A percentile compares a stretch with the other conserved stretches of the same genome.
These are phyloP conservation scores for Fusarium napiforme DNA, from an alignment of 2,329 filamentous ascomycete genomes.

Conservation along the genomic window DNA sequence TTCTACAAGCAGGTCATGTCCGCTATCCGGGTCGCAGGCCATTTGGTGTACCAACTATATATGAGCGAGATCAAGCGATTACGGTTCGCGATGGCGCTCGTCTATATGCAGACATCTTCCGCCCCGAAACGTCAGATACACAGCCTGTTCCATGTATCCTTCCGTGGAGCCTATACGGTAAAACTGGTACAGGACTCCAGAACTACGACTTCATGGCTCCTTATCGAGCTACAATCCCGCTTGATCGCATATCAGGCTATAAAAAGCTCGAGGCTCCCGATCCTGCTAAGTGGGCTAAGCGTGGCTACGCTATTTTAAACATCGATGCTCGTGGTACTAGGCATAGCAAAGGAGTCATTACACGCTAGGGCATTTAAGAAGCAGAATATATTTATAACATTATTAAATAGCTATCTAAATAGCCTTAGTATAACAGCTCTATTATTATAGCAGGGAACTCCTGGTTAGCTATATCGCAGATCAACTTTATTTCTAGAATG, in stretches of 20 bases:
- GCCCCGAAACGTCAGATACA: not conserved
- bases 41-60: not conserved
- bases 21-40: not conserved
- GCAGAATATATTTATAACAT: slow-evolving; percentile 16
- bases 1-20: not conserved
- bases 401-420: slow-evolving; percentile 8
- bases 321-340: slow-evolving; percentile 3
- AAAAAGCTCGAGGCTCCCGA: slow-evolving; percentile 26
- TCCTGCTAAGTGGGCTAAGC: slow-evolving; percentile 7
- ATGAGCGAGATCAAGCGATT: not conserved
- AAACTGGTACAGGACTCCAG: slow-evolving; percentile 7
- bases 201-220: slow-evolving; percentile 9
- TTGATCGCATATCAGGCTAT: not conserved
- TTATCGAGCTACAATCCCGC: not conserved
- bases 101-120: slow-evolving; percentile 14
- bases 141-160: slow-evolving; percentile 1
- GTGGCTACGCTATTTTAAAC: slow-evolving; percentile 12
- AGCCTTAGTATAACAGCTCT: slow-evolving; percentile 9
- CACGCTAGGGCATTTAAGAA: slow-evolving; percentile 10
- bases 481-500: slow-evolving; percentile 8
- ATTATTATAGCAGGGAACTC: slow-evolving; percentile 21
- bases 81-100: slow-evolving; percentile 6
- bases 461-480: slow-evolving; percentile 11
- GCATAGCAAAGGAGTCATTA: slow-evolving; percentile 1
- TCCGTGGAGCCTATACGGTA: slow-evolving; percentile 16